Percentiles rank a stretch among this genome's conserved stretches.
These are phyloP conservation scores for Phytophthora sp. DNA, from an alignment of 352 stramenopile genomes.

Conservation along the genomic window DNA sequence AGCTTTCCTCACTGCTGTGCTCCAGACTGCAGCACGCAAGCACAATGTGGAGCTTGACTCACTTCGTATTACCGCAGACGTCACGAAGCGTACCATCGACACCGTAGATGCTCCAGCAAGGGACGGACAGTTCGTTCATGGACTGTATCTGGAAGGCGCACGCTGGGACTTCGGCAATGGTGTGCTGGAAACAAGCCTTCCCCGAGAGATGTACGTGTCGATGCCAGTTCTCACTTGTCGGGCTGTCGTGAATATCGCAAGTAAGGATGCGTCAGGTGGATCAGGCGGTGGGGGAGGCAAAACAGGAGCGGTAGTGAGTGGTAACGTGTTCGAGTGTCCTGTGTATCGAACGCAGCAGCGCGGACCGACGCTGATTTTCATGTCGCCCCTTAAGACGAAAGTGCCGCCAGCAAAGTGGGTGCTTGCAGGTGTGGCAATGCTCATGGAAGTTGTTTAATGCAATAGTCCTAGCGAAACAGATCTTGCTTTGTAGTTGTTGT, in stretches of 20 bases:
- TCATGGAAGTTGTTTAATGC: constrained; percentile 86
- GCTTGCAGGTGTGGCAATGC: constrained; percentile 87
- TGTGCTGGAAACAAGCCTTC: constrained; percentile 78
- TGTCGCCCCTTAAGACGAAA: constrained; percentile 88
- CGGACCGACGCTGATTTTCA: constrained; percentile 91
- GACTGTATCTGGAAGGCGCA: constrained; percentile 90
- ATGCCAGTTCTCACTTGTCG: constrained; percentile 94
- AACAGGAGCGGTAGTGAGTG: constrained; percentile 2
- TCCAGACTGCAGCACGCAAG: constrained; percentile 79
- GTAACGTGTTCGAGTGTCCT: constrained; percentile 82
- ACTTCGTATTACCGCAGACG: constrained; percentile 75
- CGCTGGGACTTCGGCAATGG: constrained; percentile 85
- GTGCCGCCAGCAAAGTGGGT: constrained; percentile 89
- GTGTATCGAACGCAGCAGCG: constrained; percentile 93
- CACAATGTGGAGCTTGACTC: constrained; percentile 87
- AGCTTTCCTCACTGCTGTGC: constrained; percentile 84
- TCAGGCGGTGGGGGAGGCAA: constrained; percentile 15
- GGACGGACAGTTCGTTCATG: constrained; percentile 92
- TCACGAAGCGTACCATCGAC: constrained; percentile 89
- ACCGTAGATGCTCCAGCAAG: constrained; percentile 81
- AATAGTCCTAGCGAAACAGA: no score
- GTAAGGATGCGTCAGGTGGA: constrained; percentile 39
- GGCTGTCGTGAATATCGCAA: constrained; percentile 54
- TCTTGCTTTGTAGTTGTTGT: no score
- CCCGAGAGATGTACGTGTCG: constrained; percentile 91